Conservation (phyloP, 2,329 filamentous ascomycete genomes). For the Lecanicillium sp. region DNA sequence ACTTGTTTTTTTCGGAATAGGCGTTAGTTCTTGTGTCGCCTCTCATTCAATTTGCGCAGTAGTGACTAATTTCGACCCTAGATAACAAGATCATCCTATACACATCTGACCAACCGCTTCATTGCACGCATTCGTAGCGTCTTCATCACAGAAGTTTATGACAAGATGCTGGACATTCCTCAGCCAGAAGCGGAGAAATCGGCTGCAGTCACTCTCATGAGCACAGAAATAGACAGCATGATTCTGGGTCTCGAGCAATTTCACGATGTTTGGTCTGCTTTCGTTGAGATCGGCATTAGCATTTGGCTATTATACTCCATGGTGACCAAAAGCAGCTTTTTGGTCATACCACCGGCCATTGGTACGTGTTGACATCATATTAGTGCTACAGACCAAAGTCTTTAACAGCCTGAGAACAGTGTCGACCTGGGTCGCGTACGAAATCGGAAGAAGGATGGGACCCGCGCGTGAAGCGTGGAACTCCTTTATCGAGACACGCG, state of each 20-base stretch:
- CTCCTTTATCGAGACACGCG: too few relatives aligned
- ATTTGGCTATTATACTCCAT: background rate
- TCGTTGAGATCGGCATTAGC: background rate
- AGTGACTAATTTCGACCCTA: too few relatives aligned
- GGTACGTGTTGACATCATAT: too few relatives aligned
- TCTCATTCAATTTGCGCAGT: too few relatives aligned
- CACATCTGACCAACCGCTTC: background rate
- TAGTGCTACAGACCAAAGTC: too few relatives aligned
- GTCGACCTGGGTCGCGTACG: too few relatives aligned
- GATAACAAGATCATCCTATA: too few relatives aligned
- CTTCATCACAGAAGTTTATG: background rate
- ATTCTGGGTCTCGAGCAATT: background rate
- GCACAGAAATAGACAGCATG: background rate
- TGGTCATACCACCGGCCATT: too few relatives aligned
- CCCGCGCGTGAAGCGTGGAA: too few relatives aligned
- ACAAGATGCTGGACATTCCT: background rate
- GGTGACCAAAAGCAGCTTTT: too few relatives aligned
- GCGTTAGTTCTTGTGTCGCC: background rate
- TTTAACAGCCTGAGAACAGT: too few relatives aligned
- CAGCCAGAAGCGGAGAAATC: background rate
- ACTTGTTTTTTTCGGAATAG: background rate
- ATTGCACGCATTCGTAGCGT: constrained; percentile 1
- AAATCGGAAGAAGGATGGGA: too few relatives aligned
- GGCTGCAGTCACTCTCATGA: constrained; percentile 1
- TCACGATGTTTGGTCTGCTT: background rate